phyloP scores from a whole-genome alignment of 2,329 filamentous ascomycete species.

The Mycocentrospora acerina region DNA sequence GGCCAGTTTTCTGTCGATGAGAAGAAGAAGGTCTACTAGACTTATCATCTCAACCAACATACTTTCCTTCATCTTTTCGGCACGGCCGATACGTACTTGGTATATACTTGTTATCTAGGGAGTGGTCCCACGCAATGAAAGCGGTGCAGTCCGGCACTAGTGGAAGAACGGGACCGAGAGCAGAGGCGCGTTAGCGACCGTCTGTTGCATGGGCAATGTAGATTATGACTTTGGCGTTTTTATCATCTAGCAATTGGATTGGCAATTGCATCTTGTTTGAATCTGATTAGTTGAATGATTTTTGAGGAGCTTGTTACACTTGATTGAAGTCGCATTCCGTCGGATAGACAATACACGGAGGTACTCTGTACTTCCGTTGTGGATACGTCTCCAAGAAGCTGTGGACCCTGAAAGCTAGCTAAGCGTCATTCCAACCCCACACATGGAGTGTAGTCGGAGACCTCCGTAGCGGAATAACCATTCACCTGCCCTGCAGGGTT shows the following conservation, averaged over 20 bases:
- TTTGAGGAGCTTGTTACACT: no score
- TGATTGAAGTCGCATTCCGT: background rate
- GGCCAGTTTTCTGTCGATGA: conserved; percentile 98
- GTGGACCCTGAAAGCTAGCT: background rate
- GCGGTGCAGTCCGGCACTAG: background rate
- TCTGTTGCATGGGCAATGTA: conserved; percentile 16
- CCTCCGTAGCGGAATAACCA: conserved; percentile 9
- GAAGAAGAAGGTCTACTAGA: conserved; percentile 99
- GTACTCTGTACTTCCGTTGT: background rate
- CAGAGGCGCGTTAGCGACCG: conserved; percentile 10
- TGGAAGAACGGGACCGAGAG: conserved; percentile 12
- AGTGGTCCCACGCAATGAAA: no score
- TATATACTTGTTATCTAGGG: no score
- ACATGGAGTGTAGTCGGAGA: conserved; percentile 17
- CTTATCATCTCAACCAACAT: background rate
- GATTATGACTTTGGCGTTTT: conserved; percentile 31
- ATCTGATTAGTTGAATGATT: no score
- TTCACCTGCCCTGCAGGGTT: conserved; percentile 19
- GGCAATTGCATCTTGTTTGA: conserved; percentile 13
- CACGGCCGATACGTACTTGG: no score
- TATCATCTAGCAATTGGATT: conserved; percentile 20
- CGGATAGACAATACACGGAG: conserved; percentile 4
- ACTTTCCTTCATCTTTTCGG: no score
- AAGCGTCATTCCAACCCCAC: conserved; percentile 11
- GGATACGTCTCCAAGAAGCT: conserved; percentile 1